Base-by-base conservation (phyloP, 2,329 filamentous ascomycete genomes). In the Cladosporium sp. region DNA sequence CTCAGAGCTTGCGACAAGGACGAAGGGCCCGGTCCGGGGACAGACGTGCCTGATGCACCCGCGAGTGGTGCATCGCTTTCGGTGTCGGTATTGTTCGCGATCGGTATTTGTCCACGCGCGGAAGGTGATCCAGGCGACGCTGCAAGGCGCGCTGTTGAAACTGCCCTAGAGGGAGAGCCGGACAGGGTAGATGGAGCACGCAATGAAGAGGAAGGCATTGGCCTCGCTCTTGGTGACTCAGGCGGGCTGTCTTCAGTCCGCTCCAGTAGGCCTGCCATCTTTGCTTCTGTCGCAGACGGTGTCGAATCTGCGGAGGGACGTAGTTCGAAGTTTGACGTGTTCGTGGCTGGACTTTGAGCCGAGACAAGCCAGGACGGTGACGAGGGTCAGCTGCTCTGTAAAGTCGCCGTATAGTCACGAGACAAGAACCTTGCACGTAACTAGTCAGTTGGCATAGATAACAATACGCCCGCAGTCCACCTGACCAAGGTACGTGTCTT, bases 1-100 rank as follows among this genome's bases (percentile, higher is more conserved):
- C 87, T 87, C 58, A 96, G 74, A n/a, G 89, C 92, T 22, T 88
- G 87, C 34, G 92, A 90, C 51, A 97, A 80, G 56, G 90, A 91
- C 22, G 92, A 96, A 45, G 90, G 82, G 19, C 89, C 89, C 6
- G 89, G 90, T 0, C 89, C 89, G 6, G 85, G 81, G 7, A 82
- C 72, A 46, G 82, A 85, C 11, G 79, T 58, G 75, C 68, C 52
- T 70, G 70, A 58, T 72, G 75, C 55, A 70, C 81, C 49, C 79
- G 78, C 54, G 81, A 95, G 77, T 35, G 87, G 85, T 37, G 83
- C 78, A 53, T 82, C 70, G 58, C 60, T 64, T 64, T 62, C 64
- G 8, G 48, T n/a, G 5, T n/a, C 9, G 7, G 32, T 3, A 13
- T 43, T 43, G 13, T 22, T 32, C 40, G 46, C 45, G 40, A 31